Percentiles rank a stretch among this genome's conserved stretches.
Evolutionary conservation across 1,139 yeast species (phyloP).

Genomic region (Debaryomyces sp.): DNA sequence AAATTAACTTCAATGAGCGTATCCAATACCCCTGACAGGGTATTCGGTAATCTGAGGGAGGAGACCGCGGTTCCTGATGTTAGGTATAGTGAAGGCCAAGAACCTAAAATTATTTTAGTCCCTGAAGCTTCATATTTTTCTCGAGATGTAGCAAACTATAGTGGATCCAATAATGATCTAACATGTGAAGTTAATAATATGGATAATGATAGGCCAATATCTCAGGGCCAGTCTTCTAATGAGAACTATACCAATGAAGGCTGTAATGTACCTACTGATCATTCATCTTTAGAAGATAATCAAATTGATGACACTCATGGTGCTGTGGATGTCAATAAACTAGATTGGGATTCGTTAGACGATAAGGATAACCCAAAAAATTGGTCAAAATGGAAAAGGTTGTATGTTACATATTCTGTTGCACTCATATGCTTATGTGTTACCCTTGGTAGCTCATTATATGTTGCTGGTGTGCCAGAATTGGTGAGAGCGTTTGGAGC

Average conservation of each 20-base stretch:
- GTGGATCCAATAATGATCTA: background rate
- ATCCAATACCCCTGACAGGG: background rate
- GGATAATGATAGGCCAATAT: background rate
- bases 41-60: background rate
- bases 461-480: conserved; percentile 45
- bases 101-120: background rate
- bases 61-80: background rate
- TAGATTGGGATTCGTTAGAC: conserved; percentile 64
- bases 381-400: conserved; percentile 64
- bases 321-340: conserved; percentile 23
- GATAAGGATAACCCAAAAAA: conserved; percentile 67
- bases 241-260: background rate
- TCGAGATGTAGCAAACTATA: background rate
- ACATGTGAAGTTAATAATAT: background rate
- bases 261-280: background rate
- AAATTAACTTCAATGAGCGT: background rate
- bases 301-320: background rate
- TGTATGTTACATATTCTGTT: conserved; percentile 64
- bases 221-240: background rate
- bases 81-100: background rate
- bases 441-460: conserved; percentile 71
- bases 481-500: conserved; percentile 37
- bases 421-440: conserved; percentile 65
- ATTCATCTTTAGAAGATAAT: background rate
- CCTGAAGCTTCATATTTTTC: background rate